Base-by-base conservation (phyloP, 106 monocot species). In the Gastrodia elata region DNA sequence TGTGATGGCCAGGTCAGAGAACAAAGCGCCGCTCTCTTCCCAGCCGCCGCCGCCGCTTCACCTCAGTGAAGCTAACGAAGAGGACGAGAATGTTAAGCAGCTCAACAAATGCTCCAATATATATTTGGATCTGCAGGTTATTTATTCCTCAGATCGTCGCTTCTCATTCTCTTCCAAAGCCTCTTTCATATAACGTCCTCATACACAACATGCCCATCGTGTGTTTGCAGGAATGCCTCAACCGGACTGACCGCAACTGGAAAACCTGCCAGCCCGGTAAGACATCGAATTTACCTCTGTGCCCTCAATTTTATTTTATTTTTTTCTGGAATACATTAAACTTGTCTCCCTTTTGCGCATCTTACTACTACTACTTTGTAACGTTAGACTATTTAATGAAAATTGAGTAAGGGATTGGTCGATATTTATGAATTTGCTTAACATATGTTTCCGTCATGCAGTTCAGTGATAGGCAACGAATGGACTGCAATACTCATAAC, bases 41-140 rank as follows among this genome's bases (percentile, higher is more conserved):
- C 24, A 75, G 13, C 76, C 74, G 18, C 70, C 78, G 15, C 83
- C 81, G 20, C 38, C 74, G 25, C 74, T 74, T 10, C 90, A 92
- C 79, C 83, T 83, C 77, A 78, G 37, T 37, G 89, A 92, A 64
- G 82, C 82, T 5, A 92, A 96, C 68, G 92, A 96, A 43, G 96
- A 92, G 40, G 96, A 96, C 72, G 92, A 96, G 68, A 96, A 82
- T 81, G 96, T 96, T 55, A 96, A 86, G 86, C 96, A 92, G 77
- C 92, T 96, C 68, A 77, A 86, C 27, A 87, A 96, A 52, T 96
- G 96, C 81, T 89, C 96, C 74, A 43, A 43, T 49, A 38, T 96
- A 75, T 96, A 96, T 77, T 74, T 96, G n/a, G 70, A 92, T 22
- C 79, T 96, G 11, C 92, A 96, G 89, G 91, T 68, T 59, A 61